Percentiles rank a stretch among this genome's conserved stretches.
These are phyloP conservation scores for Xerocomus amazonicus DNA, from an alignment of 1,284 basidiomycete species.

Conservation along the genomic window DNA sequence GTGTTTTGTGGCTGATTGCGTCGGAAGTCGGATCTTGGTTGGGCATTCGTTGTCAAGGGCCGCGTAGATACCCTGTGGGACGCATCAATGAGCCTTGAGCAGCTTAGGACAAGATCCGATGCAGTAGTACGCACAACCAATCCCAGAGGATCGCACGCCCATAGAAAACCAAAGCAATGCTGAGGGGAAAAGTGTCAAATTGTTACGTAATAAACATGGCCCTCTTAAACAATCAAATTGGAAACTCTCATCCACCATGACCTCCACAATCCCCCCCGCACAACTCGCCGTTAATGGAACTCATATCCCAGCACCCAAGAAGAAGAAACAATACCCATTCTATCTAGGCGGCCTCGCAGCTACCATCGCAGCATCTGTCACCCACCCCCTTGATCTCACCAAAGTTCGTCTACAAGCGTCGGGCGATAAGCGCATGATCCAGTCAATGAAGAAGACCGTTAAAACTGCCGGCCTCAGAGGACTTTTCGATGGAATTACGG, in stretches of 20 bases:
- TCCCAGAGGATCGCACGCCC: too few species aligned
- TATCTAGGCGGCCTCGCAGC: slow-evolving; percentile 44
- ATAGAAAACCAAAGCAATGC: too few species aligned
- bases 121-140: too few species aligned
- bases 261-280: slow-evolving; percentile 9
- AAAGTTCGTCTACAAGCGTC: slow-evolving; percentile 86
- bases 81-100: too few species aligned
- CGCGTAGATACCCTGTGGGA: too few species aligned
- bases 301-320: slow-evolving; percentile 10
- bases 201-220: slow-evolving; percentile 17
- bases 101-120: too few species aligned
- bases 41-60: too few species aligned
- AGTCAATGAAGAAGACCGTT: slow-evolving; percentile 74
- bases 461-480: slow-evolving; percentile 71
- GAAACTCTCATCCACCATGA: slow-evolving; percentile 17
- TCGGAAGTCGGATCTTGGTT: too few species aligned
- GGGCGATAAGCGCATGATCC: slow-evolving; percentile 83
- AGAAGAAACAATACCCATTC: slow-evolving; percentile 48
- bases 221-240: slow-evolving; percentile 17
- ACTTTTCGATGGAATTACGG: slow-evolving; percentile 82
- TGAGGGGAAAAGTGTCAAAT: neutral
- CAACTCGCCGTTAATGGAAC: slow-evolving; percentile 13
- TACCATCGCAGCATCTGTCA: slow-evolving; percentile 33
- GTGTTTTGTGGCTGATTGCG: too few species aligned
- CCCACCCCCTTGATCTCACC: slow-evolving; percentile 76